Percentiles rank a stretch among this genome's conserved stretches.
Evolutionary conservation across 345 rosid species (phyloP).

Genomic region (Eucalyptus cloeziana): DNA sequence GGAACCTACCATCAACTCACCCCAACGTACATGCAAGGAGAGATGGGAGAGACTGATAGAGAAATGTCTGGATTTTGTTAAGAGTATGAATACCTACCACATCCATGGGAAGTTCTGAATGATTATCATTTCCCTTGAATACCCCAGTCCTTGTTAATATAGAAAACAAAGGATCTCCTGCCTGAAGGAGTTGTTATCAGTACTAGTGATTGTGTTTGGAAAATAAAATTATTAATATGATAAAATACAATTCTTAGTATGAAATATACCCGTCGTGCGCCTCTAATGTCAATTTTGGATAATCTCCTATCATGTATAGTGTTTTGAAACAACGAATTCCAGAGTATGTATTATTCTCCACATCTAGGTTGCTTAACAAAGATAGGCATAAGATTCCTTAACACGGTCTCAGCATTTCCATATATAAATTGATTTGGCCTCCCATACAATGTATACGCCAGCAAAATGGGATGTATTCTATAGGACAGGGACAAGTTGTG

Average conservation of each 20-base stretch:
- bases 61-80: background rate
- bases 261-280: conserved; percentile 53
- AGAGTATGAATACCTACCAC: conserved; percentile 20
- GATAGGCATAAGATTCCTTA: conserved; percentile 33
- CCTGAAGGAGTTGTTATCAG: conserved; percentile 16
- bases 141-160: conserved; percentile 86
- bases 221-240: background rate
- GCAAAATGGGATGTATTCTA: conserved; percentile 45
- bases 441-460: conserved; percentile 60
- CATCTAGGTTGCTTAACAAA: background rate
- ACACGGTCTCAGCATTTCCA: conserved; percentile 48
- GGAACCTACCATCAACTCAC: background rate
- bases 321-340: conserved; percentile 29
- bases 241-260: background rate
- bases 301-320: conserved; percentile 73
- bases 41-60: background rate
- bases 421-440: conserved; percentile 71
- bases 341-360: background rate
- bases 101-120: conserved; percentile 47
- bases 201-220: background rate
- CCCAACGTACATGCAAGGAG: background rate
- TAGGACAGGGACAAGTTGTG: background rate
- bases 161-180: conserved; percentile 73
- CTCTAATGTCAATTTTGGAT: conserved; percentile 69
- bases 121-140: conserved; percentile 63